Evolutionary conservation across 257 asterid species (phyloP).

Genomic region (Nicotiana paniculata): DNA sequence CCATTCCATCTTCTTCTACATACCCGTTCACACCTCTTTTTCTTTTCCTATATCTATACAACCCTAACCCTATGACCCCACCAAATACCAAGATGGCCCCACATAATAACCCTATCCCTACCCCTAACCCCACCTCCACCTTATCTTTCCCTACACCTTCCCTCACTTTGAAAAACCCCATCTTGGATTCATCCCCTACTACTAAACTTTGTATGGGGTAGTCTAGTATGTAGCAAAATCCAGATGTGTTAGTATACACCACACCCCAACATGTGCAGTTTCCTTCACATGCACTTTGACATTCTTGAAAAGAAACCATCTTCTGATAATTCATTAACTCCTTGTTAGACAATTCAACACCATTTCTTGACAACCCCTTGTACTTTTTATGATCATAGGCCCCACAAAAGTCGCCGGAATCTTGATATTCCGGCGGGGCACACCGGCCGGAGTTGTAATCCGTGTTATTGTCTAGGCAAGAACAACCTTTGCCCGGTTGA

Average conservation of each 20-base stretch:
- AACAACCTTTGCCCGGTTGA: conserved; percentile 51
- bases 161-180: conserved; percentile 78
- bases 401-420: conserved; percentile 48
- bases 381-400: conserved; percentile 26
- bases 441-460: conserved; percentile 35
- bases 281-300: conserved; percentile 53
- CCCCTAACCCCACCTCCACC: conserved; percentile 32
- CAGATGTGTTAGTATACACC: conserved; percentile 79
- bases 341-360: conserved; percentile 78
- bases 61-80: conserved; percentile 43
- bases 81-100: conserved; percentile 48
- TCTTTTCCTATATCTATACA: conserved; percentile 33
- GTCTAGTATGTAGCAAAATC: conserved; percentile 77
- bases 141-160: conserved; percentile 42
- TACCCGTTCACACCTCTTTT: conserved; percentile 51
- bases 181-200: conserved; percentile 53
- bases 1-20: conserved; percentile 44
- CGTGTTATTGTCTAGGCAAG: conserved; percentile 57
- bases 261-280: conserved; percentile 90
- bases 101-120: conserved; percentile 47
- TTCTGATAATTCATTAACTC: conserved; percentile 50
- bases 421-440: conserved; percentile 14
- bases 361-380: conserved; percentile 32
- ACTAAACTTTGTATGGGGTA: conserved; percentile 58
- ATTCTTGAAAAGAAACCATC: conserved; percentile 37